Conservation (phyloP, 2,329 filamentous ascomycete species). For the Xylaria sp. region DNA sequence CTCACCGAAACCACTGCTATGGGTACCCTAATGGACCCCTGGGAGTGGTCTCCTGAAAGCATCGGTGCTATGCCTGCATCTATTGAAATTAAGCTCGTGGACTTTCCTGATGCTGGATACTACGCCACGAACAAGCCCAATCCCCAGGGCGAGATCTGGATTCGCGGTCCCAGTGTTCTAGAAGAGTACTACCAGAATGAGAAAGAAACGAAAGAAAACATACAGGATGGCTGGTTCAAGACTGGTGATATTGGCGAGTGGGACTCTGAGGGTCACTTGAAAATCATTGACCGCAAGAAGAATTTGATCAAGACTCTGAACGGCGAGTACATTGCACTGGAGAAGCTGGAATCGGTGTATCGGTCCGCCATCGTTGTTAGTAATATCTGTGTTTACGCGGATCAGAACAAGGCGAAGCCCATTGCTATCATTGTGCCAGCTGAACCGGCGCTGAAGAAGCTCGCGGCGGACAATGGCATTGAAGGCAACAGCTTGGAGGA, state of each 20-base stretch:
- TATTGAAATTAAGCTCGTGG: constrained; percentile 86
- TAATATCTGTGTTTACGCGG: constrained; percentile 68
- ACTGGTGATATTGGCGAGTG: constrained; percentile 87
- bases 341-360: constrained; percentile 72
- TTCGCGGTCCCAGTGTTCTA: constrained; percentile 78
- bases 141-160: constrained; percentile 89
- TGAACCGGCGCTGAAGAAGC: constrained; percentile 65
- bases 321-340: constrained; percentile 84
- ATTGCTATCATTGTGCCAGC: constrained; percentile 67
- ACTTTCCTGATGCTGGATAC: constrained; percentile 86
- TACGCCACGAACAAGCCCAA: constrained; percentile 77
- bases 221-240: constrained; percentile 88
- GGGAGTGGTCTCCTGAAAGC: constrained; percentile 79
- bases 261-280: constrained; percentile 75
- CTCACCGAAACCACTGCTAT: constrained; percentile 86
- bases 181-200: constrained; percentile 81
- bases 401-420: constrained; percentile 62
- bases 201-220: constrained; percentile 76
- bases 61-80: constrained; percentile 79
- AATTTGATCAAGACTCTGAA: constrained; percentile 86
- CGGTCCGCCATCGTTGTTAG: constrained; percentile 62
- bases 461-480: constrained; percentile 61
- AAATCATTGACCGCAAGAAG: constrained; percentile 88
- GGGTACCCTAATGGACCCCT: constrained; percentile 78
- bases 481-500: constrained; percentile 70